Conservation (phyloP, 2,329 filamentous ascomycete genomes). For the Westerdykella aurantiaca region DNA sequence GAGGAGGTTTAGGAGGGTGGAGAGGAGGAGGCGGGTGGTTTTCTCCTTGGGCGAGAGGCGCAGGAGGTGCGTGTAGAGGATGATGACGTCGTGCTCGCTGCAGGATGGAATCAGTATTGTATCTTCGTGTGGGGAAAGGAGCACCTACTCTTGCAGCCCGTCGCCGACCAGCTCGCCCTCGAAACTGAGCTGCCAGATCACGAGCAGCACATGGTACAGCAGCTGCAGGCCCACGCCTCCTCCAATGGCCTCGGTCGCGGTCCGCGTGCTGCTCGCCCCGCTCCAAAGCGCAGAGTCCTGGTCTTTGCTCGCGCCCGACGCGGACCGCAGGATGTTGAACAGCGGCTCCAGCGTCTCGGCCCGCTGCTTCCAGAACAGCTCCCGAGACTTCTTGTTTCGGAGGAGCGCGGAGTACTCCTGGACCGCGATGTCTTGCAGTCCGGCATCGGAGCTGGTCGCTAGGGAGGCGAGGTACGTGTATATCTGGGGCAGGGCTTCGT, state of each 20-base stretch:
- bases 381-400: conserved; percentile 65
- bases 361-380: conserved; percentile 86
- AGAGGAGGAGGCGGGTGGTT: conserved; percentile 84
- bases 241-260: conserved; percentile 57
- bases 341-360: conserved; percentile 78
- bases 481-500: conserved; percentile 72
- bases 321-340: conserved; percentile 69
- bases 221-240: conserved; percentile 88
- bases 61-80: conserved; percentile 87
- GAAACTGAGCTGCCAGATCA: conserved; percentile 95
- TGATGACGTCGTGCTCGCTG: conserved; percentile 87
- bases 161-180: conserved; percentile 66
- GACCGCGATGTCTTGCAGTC: conserved; percentile 91
- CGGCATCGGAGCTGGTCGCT: conserved; percentile 78
- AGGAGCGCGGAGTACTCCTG: conserved; percentile 84
- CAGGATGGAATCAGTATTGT: neutral
- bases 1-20: conserved; percentile 83
- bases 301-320: conserved; percentile 68
- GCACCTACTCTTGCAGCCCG: conserved; percentile 74
- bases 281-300: conserved; percentile 56
- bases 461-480: conserved; percentile 81
- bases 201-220: conserved; percentile 87
- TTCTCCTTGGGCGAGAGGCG: conserved; percentile 95
- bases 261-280: conserved; percentile 52
- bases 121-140: neutral